Conservation (phyloP, 768 basidiomycete genomes). For the Postia placenta region DNA sequence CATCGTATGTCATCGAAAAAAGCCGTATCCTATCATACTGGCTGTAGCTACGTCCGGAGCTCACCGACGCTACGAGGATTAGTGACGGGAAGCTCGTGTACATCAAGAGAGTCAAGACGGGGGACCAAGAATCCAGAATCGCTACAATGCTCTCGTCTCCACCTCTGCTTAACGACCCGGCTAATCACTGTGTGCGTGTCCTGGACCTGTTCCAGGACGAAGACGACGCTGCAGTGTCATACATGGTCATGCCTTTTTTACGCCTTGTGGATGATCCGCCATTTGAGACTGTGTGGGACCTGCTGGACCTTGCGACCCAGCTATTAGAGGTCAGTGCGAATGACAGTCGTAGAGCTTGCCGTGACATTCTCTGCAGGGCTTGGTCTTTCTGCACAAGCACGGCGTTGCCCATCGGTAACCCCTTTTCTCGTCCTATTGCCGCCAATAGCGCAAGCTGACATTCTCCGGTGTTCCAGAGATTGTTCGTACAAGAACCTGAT, state of each 20-base stretch:
- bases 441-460: neutral
- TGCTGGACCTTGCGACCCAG: constrained; percentile 14
- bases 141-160: constrained; percentile 6
- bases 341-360: neutral
- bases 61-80: constrained; percentile 25
- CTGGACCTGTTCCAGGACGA: constrained; percentile 15
- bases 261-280: constrained; percentile 10
- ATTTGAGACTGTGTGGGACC: constrained; percentile 13
- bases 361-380: constrained; percentile 6
- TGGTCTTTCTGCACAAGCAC: constrained; percentile 14
- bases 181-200: constrained; percentile 20
- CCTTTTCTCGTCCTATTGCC: too few relatives aligned
- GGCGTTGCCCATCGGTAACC: constrained; percentile 18
- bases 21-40: too few relatives aligned
- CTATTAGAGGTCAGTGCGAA: constrained; percentile 13
- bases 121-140: constrained; percentile 10
- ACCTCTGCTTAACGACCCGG: constrained; percentile 4
- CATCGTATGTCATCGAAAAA: neutral
- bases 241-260: constrained; percentile 19
- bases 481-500: constrained; percentile 14
- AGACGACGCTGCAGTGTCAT: constrained; percentile 3
- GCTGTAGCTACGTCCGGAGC: neutral
- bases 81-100: constrained; percentile 22
- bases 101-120: constrained; percentile 21
- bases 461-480: constrained; percentile 9